These are phyloP conservation scores for Daphne laureola DNA, from an alignment of 441 rosid genomes.

Conservation along the genomic window DNA sequence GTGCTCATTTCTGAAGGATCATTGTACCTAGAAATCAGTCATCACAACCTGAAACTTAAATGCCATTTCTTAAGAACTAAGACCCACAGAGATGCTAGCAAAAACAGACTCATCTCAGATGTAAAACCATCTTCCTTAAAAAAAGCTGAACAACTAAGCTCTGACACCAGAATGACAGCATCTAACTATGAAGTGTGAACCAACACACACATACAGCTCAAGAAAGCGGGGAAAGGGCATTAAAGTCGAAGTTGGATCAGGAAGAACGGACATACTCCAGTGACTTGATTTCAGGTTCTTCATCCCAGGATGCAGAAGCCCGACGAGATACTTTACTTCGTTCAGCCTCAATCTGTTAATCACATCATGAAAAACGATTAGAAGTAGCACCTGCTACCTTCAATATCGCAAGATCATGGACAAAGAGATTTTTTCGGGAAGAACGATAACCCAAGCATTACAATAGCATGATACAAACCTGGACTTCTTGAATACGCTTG, in stretches of 20 bases:
- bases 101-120: too few species aligned
- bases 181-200: background rate
- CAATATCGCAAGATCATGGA: background rate
- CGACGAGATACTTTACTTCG: constrained; percentile 71
- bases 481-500: constrained; percentile 77
- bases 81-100: too few species aligned
- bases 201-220: constrained; percentile 12
- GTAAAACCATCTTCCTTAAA: too few species aligned
- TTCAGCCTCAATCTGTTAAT: constrained; percentile 80
- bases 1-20: too few species aligned
- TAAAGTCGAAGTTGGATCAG: background rate
- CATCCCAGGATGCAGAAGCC: constrained; percentile 81
- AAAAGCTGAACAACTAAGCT: too few species aligned
- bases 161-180: background rate
- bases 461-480: constrained; percentile 32
- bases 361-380: background rate
- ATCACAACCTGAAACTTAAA: too few species aligned
- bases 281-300: constrained; percentile 84
- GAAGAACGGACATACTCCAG: constrained; percentile 65
- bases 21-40: too few species aligned
- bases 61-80: too few species aligned
- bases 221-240: background rate
- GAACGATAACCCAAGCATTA: too few species aligned
- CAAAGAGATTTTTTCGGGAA: constrained; percentile 2
- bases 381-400: background rate